Evolutionary conservation across 2,329 filamentous ascomycete genomes (phyloP), one percentile per base, ranked within the genome.

Genomic region (Botrytis squamosa): DNA sequence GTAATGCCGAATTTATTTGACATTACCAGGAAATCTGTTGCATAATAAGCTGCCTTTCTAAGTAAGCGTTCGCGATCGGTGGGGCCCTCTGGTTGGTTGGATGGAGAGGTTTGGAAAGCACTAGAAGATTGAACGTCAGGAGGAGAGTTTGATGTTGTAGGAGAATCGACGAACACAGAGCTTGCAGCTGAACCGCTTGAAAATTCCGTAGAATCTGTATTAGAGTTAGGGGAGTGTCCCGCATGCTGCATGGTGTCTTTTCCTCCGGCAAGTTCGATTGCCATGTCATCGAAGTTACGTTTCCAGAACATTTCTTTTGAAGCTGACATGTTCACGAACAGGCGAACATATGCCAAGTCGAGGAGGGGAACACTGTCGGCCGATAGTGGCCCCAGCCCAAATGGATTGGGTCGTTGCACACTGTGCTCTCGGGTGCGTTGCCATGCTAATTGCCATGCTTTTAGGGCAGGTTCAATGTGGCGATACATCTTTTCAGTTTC

Each of bases 401-500:
- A 95, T 0, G 93, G 93, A 81, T 96, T 97, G 0, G 94, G 94
- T 70, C 93, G 88, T 81, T 97, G 93, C 8, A 96, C 84, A 78
- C 91, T 94, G 81, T 97, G 94, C 62, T 92, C 89, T 3, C 93
- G 92, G 80, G 96, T 97, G 79, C 90, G 93, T 60, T 91, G 90
- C 95, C 95, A 98, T 0, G 94, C 95, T 65, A 92, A 88, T 83
- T 97, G 94, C 96, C 96, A 99, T 12, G 95, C 95, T 81, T 94
- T 92, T 75, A 99, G 85, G 3, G 95, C 95, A 18, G 95, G 95
- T 82, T 98, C 95, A 74, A 98, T 97, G 80, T 97, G 94, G 2
- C 92, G 89, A 81, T 98, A 95, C 94, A 98, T 97, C 76, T 94
- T 94, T 77, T 98, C 95, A 0, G 94, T 97, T 82, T 98, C 95